phyloP scores from a whole-genome alignment of 805 yeast genomes.

The Cyberlindnera maritima region DNA sequence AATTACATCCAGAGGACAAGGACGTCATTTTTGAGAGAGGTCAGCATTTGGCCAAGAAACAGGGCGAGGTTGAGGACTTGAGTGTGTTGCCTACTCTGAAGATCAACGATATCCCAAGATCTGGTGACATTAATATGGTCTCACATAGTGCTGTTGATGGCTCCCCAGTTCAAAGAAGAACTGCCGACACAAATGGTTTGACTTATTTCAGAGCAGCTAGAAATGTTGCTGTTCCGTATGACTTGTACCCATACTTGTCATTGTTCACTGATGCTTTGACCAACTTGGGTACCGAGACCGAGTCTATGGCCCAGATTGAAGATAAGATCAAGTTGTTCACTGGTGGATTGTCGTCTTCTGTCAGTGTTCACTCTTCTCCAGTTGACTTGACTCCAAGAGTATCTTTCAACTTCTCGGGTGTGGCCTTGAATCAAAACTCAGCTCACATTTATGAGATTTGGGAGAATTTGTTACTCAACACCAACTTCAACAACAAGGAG shows the following conservation, averaged over 20 bases:
- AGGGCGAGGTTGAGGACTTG: constrained; percentile 66
- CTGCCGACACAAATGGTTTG: constrained; percentile 77
- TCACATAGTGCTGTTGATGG: constrained; percentile 28
- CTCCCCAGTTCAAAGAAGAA: constrained; percentile 39
- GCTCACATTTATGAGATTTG: constrained; percentile 61
- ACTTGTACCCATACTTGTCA: constrained; percentile 67
- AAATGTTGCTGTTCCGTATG: constrained; percentile 56
- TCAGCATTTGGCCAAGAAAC: constrained; percentile 54
- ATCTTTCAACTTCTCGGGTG: constrained; percentile 60
- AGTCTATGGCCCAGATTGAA: constrained; percentile 77
- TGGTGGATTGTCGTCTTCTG: constrained; percentile 76
- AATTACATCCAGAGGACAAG: constrained; percentile 54
- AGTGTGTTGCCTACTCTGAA: constrained; percentile 78
- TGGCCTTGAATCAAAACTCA: constrained; percentile 65
- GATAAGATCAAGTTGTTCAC: constrained; percentile 79
- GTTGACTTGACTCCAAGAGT: constrained; percentile 47
- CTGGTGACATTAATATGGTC: constrained; percentile 40
- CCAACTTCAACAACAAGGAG: constrained; percentile 64
- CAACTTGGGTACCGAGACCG: constrained; percentile 75
- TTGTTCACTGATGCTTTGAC: constrained; percentile 78
- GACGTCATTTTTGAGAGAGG: constrained; percentile 61
- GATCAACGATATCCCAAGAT: constrained; percentile 66
- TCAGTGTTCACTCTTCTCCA: constrained; percentile 56
- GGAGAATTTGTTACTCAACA: constrained; percentile 62
- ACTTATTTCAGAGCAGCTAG: constrained; percentile 72